Percentiles rank a stretch among this genome's conserved stretches.
Conservation (phyloP, 1,284 basidiomycete genomes). For the Ustilago tritici region DNA sequence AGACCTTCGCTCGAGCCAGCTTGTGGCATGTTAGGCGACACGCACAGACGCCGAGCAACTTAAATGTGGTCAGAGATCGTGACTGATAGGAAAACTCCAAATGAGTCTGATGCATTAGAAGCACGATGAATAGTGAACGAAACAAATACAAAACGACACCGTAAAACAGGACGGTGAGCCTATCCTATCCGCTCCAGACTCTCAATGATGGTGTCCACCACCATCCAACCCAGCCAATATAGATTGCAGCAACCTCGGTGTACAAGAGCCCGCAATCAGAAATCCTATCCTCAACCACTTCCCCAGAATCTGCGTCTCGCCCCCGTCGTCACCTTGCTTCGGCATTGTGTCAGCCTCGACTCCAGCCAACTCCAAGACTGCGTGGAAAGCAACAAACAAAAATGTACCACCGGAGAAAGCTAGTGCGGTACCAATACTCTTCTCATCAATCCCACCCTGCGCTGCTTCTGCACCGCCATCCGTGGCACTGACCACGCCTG, state of each 20-base stretch:
- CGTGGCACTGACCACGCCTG: not conserved
- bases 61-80: not conserved
- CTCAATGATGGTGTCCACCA: constrained; percentile 31
- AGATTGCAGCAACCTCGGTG: constrained; percentile 34
- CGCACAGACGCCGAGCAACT: no score
- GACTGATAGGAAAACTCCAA: not conserved
- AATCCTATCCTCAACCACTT: constrained; percentile 34
- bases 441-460: constrained; percentile 37
- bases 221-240: constrained; percentile 18
- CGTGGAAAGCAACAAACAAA: constrained; percentile 86
- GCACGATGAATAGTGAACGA: not conserved
- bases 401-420: constrained; percentile 92
- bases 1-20: no score
- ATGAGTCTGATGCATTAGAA: not conserved
- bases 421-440: constrained; percentile 77
- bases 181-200: not conserved
- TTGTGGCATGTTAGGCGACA: no score
- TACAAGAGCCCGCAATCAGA: constrained; percentile 33
- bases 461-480: not conserved
- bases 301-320: constrained; percentile 36
- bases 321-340: constrained; percentile 6
- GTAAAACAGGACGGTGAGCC: not conserved
- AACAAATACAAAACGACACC: constrained; percentile 32
- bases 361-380: constrained; percentile 62
- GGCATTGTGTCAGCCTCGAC: constrained; percentile 36